Evolutionary conservation across 23 red algal genomes (phyloP).

Genomic region (Pyropia yezoensis): DNA sequence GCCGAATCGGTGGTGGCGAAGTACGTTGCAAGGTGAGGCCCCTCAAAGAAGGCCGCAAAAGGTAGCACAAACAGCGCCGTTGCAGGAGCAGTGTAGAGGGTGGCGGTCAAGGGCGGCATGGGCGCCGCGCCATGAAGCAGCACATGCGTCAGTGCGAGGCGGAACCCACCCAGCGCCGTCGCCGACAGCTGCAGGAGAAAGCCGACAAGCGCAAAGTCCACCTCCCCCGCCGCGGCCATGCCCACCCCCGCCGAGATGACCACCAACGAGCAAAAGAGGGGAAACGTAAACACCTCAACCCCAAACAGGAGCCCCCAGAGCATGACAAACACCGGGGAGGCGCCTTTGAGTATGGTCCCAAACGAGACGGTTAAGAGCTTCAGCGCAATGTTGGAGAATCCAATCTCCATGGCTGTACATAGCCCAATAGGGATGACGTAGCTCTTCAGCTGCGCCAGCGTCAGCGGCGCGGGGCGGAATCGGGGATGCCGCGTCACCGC

Average conservation of each 20-base stretch:
- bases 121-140: conserved; percentile 27
- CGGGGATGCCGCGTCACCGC: conserved; percentile 4
- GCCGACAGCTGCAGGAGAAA: conserved; percentile 61
- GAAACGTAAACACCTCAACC: conserved; percentile 67
- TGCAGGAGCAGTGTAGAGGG: conserved; percentile 67
- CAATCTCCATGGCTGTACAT: conserved; percentile 88
- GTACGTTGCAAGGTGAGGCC: conserved; percentile 9
- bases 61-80: conserved; percentile 80
- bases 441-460: conserved; percentile 36
- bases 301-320: conserved; percentile 72
- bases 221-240: conserved; percentile 61
- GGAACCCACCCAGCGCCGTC: conserved; percentile 75
- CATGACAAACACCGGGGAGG: conserved; percentile 89
- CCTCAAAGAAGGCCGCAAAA: conserved; percentile 60
- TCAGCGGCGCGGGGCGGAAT: conserved; percentile 23
- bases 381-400: conserved; percentile 81
- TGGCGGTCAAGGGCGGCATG: conserved; percentile 53
- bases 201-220: conserved; percentile 43
- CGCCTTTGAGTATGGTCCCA: conserved; percentile 89
- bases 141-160: conserved; percentile 82
- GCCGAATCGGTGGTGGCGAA: conserved; percentile 6
- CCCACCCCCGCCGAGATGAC: conserved; percentile 64
- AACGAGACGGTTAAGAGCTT: conserved; percentile 82
- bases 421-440: conserved; percentile 84
- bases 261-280: conserved; percentile 38